A percentile compares a stretch with the other conserved stretches of the same genome.
phyloP scores from a whole-genome alignment of 164 flowering plant genomes.

The Dillenia suffruticosa region DNA sequence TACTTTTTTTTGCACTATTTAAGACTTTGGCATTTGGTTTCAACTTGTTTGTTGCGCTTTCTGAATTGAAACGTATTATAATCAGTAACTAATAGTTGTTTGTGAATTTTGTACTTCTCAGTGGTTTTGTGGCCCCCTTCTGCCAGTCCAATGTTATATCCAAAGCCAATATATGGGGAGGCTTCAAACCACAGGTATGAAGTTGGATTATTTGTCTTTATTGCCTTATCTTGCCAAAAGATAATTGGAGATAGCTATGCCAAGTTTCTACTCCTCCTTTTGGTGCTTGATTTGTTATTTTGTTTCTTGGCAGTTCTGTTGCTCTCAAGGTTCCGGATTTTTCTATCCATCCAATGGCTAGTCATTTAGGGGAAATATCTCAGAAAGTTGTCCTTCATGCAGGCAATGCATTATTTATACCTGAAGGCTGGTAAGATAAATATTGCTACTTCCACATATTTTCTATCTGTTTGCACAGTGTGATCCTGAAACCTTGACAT shows the following conservation, averaged over 20 bases:
- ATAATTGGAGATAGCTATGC: not conserved
- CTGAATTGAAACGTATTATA: too few relatives aligned
- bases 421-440: constrained; percentile 91
- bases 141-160: constrained; percentile 69
- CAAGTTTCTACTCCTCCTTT: not conserved
- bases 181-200: constrained; percentile 96
- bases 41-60: too few relatives aligned
- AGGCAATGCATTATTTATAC: constrained; percentile 95
- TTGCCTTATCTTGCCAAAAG: not conserved
- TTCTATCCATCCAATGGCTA: constrained; percentile 70
- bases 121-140: constrained; percentile 97
- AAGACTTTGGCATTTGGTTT: too few relatives aligned
- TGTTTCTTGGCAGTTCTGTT: constrained; percentile 54
- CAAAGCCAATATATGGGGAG: constrained; percentile 85
- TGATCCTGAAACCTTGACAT: not conserved
- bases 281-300: not conserved
- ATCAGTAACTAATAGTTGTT: not conserved
- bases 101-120: constrained; percentile 24
- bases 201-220: not conserved
- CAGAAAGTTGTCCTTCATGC: constrained; percentile 76
- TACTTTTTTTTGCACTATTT: too few relatives aligned
- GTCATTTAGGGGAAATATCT: constrained; percentile 41
- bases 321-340: constrained; percentile 62
- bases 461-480: not conserved
- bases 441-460: too few relatives aligned